Base-by-base conservation (phyloP, 345 rosid species). In the Salix purpurea region DNA sequence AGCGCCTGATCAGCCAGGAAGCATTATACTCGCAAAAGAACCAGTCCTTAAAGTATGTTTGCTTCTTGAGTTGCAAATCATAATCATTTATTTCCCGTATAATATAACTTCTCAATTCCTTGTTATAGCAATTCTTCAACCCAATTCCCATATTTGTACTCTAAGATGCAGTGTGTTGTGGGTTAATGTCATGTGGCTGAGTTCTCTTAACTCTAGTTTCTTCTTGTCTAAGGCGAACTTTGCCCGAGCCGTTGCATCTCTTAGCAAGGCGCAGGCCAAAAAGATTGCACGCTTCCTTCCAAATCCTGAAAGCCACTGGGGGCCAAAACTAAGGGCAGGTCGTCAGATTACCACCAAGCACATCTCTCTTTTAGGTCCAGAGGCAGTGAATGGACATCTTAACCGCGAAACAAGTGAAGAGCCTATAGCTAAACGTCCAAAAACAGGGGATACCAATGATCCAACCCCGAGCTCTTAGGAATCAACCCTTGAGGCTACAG, bases 301-400 rank as follows among this genome's bases (percentile, higher is more conserved):
- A 14, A 96, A 96, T 78, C 99, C 99, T 11, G 97, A 96, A 84
- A 96, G 92, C 89, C 97, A 96, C 72, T 96, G 99, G 99, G 99
- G 99, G 26, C 98, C 99, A 26, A 96, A 96, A 87, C 85, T 92
- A 19, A 86, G 97, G 69, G 99, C 99, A 4, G 99, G 99, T 71
- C 97, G 99, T 37, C 90, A 86, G 80, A 92, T 96, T 83, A 96
- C 99, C 34, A 89, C 88, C 84, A 96, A 96, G 85, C 99, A 96
- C 80, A 78, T 94, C 16, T 96, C 99, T 39, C 97, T 96, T 70
- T 74, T 96, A 86, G 99, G 99, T 74, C 87, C 89, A 16, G 98
- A 94, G 58, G 98, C 90, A 2, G 94, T 96, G 56, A 96, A 89
- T 69, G 97, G 90, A 72, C 88, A 88, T 76, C 90, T 94, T 69